Percentiles rank a stretch among this genome's conserved stretches.
Conservation (phyloP, 306 rosid genomes). For the Trifolium dubium region DNA sequence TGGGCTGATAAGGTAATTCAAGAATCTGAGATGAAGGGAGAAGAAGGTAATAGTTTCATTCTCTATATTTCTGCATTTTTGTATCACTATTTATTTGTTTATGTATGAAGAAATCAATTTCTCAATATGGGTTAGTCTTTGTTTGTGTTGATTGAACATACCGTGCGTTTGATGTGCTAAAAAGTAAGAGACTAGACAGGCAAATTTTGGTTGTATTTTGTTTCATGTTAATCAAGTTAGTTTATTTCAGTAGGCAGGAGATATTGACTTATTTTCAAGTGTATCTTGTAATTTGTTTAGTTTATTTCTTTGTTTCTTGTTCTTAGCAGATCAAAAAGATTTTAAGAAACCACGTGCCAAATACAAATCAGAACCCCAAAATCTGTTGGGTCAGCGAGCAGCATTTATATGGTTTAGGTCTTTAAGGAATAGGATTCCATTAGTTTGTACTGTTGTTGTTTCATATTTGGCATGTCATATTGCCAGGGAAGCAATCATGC, state of each 20-base stretch:
- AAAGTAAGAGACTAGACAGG: no score
- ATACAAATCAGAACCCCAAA: constrained; percentile 59
- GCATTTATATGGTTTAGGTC: constrained; percentile 69
- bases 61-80: constrained; percentile 7
- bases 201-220: no score
- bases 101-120: no score
- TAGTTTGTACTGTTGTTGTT: constrained; percentile 62
- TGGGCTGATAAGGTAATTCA: constrained; percentile 61
- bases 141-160: no score
- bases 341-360: constrained; percentile 36
- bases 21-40: constrained; percentile 62
- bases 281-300: constrained; percentile 35
- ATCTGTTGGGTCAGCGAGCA: constrained; percentile 62
- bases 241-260: not conserved
- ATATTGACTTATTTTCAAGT: constrained; percentile 27
- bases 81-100: no score
- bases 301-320: constrained; percentile 47
- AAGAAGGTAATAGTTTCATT: constrained; percentile 50
- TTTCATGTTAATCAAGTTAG: constrained; percentile 28
- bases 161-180: no score
- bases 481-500: constrained; percentile 77
- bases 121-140: no score
- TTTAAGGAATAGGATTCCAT: constrained; percentile 69
- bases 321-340: constrained; percentile 60
- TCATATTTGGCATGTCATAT: constrained; percentile 82